Base-by-base conservation (phyloP, 2,329 filamentous ascomycete species). In the Verticillium albo-atrum region DNA sequence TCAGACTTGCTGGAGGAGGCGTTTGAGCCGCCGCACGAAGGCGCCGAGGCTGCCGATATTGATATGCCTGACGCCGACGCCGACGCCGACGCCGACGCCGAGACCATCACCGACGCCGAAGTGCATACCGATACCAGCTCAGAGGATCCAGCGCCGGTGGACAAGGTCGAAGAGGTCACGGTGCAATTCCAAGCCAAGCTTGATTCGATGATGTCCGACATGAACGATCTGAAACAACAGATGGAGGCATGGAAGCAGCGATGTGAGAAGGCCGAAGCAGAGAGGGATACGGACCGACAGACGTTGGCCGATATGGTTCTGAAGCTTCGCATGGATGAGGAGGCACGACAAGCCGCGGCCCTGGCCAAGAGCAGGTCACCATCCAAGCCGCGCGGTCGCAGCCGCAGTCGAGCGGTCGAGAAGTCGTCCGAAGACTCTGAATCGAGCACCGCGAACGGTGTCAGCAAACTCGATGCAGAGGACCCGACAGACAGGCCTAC, bases 281-380 rank as follows among this genome's bases (percentile, higher is more conserved):
- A 97, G 67, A 85, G 89, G 53, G 86, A 89, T 58, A 80, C 85
- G 50, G 86, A 88, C 58, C 87, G 89, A 58, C 88, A 89, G 72
- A 89, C 89, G 1, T 76, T 99, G 52, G 88, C 90, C 1, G 91
- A 97, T 70, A 95, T 98, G 91, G 88, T 97, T 14, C 81, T 91
- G 66, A 88, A 89, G 65, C 89, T 97, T 59, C 86, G 92, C 57
- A 82, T 80, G 66, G 87, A 92, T 66, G 86, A 87, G 66, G 84
- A 84, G 64, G 81, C 78, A 30, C 76, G 71, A 63, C 77, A 75
- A 65, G 75, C 74, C 32, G 77, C 74, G n/a, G 75, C 75, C 3
- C 75, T 76, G 34, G 72, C 75, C 62, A 77, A 73, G 55, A 70
- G 71, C 2, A 74, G 72, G 25, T 77, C 75, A n/a, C 66, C 71